Evolutionary conservation across 108 stramenopile species (phyloP).

Genomic region (Nitzschia sp.): DNA sequence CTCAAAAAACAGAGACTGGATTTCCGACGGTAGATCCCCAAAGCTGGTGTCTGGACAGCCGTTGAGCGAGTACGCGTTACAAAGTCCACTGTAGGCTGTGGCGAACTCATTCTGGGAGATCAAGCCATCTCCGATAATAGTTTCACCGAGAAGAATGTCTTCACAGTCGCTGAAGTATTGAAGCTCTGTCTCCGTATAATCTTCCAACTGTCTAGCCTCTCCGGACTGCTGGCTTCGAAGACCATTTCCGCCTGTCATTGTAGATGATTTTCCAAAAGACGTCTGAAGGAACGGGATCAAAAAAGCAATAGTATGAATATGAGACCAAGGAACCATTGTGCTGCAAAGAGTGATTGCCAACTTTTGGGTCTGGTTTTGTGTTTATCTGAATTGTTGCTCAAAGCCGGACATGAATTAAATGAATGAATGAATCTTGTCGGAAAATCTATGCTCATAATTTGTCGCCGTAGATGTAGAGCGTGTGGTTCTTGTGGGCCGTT

Average conservation of each 20-base stretch:
- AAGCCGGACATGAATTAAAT: too few relatives aligned
- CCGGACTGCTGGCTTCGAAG: neutral
- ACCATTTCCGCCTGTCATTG: too few relatives aligned
- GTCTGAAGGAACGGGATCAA: neutral
- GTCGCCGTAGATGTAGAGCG: neutral
- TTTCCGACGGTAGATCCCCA: neutral
- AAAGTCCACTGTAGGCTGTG: neutral
- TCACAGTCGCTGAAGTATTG: constrained; percentile 13
- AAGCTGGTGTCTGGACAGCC: neutral
- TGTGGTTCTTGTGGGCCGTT: neutral
- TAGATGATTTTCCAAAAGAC: neutral
- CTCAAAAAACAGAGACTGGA: constrained; percentile 6
- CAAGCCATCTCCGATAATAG: constrained; percentile 6
- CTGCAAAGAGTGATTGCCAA: too few relatives aligned
- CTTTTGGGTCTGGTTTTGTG: neutral
- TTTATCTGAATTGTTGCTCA: neutral
- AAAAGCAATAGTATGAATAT: neutral
- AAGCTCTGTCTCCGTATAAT: constrained; percentile 6
- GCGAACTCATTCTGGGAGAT: constrained; percentile 23
- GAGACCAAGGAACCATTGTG: too few relatives aligned
- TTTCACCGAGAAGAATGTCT: neutral
- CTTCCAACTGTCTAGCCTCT: neutral
- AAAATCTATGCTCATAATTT: neutral
- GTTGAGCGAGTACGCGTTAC: neutral
- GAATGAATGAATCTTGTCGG: neutral